These are phyloP conservation scores for Colletotrichum sp. DNA, from an alignment of 2,329 filamentous ascomycete genomes.

Conservation along the genomic window DNA sequence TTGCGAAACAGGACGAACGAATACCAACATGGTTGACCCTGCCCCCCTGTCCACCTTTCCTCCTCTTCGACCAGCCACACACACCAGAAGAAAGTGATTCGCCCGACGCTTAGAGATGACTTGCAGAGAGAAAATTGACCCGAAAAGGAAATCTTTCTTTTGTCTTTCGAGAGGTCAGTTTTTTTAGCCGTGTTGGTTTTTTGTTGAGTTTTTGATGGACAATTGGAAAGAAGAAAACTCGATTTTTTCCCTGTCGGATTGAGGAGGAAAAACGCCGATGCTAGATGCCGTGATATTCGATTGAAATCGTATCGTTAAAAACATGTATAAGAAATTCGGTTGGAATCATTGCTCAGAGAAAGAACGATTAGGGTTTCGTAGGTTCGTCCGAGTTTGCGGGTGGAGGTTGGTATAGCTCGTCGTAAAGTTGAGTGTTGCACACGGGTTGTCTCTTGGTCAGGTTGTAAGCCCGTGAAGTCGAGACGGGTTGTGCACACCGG, in stretches of 20 bases:
- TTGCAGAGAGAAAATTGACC: not conserved
- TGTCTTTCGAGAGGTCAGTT: not conserved
- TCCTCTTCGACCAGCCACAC: not conserved
- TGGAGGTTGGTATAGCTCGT: not conserved
- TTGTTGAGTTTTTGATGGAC: not conserved
- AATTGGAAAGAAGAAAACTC: not conserved
- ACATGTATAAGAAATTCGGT: slow-evolving; percentile 6
- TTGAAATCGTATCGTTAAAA: slow-evolving; percentile 7
- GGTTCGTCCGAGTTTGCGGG: slow-evolving; percentile 3
- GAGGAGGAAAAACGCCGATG: slow-evolving; percentile 18
- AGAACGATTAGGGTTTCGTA: slow-evolving; percentile 2
- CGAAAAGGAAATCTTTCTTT: not conserved
- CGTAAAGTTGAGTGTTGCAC: not conserved
- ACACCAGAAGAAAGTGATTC: not conserved
- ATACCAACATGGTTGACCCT: not conserved
- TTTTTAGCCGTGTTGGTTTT: not conserved
- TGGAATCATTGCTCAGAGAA: slow-evolving; percentile 14
- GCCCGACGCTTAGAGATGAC: not conserved
- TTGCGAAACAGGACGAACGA: slow-evolving; percentile 8
- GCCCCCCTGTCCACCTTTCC: not conserved
- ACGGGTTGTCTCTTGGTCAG: slow-evolving; percentile 3
- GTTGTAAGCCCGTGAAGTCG: not conserved
- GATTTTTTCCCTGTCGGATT: not conserved
- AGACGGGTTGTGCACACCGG: not conserved
- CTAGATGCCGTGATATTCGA: slow-evolving; percentile 22